phyloP scores from a whole-genome alignment of 2,329 filamentous ascomycete genomes.

The Curvularia sp. region DNA sequence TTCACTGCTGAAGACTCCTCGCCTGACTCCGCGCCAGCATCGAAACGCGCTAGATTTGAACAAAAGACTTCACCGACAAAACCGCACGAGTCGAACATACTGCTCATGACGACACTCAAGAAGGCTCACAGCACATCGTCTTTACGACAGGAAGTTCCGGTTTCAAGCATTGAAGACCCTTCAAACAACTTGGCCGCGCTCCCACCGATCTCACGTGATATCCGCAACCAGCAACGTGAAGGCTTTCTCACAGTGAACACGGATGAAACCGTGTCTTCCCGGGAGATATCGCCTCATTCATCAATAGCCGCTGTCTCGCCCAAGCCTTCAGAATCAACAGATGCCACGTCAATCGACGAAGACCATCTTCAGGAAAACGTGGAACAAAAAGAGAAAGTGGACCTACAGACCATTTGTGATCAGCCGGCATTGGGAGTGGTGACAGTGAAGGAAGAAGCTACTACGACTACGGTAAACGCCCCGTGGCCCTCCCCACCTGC shows the following conservation, averaged over 20 bases:
- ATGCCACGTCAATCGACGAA: slow-evolving; percentile 50
- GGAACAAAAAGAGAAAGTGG: slow-evolving; percentile 32
- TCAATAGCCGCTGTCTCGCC: slow-evolving; percentile 39
- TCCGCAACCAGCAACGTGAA: slow-evolving; percentile 45
- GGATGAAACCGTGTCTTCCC: slow-evolving; percentile 40
- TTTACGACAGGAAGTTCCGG: slow-evolving; percentile 40
- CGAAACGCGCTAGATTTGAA: slow-evolving; percentile 24
- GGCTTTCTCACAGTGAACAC: slow-evolving; percentile 40
- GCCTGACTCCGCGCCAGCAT: slow-evolving; percentile 22
- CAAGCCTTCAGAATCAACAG: slow-evolving; percentile 48
- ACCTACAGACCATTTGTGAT: slow-evolving; percentile 30
- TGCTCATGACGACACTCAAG: slow-evolving; percentile 39
- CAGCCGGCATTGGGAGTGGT: slow-evolving; percentile 41
- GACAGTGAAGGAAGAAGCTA: slow-evolving; percentile 38
- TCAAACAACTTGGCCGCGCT: slow-evolving; percentile 26
- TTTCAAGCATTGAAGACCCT: slow-evolving; percentile 46
- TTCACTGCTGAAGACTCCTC: slow-evolving; percentile 23
- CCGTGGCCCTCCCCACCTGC: slow-evolving; percentile 38
- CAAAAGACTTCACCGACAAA: slow-evolving; percentile 24
- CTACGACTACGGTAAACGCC: slow-evolving; percentile 40
- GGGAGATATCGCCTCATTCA: slow-evolving; percentile 41
- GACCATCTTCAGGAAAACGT: slow-evolving; percentile 27
- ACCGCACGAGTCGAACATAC: slow-evolving; percentile 21
- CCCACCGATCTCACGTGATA: slow-evolving; percentile 31
- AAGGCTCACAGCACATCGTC: slow-evolving; percentile 46